These are phyloP conservation scores for Lactarius psammicola DNA, from an alignment of 768 basidiomycete genomes.

Conservation along the genomic window DNA sequence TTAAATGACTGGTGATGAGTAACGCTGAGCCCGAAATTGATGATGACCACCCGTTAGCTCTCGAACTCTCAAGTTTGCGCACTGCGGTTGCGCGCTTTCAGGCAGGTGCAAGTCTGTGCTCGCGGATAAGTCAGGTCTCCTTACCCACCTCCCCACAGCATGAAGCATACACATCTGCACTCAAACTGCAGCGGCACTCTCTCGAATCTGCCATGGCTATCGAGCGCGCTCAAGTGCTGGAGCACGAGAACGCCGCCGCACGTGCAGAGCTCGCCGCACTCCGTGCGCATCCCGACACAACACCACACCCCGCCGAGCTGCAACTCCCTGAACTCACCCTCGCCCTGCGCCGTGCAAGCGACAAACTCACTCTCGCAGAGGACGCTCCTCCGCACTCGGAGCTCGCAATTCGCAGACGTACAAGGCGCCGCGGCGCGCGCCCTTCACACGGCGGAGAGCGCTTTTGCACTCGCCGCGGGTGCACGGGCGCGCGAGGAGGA, in stretches of 20 bases:
- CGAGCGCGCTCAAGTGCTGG: conserved; percentile 48
- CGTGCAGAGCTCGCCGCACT: conserved; percentile 55
- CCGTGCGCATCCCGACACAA: conserved; percentile 50
- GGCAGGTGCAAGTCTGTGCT: conserved; percentile 29
- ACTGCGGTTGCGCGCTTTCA: conserved; percentile 39
- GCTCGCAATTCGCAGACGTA: conserved; percentile 45
- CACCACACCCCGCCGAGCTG: conserved; percentile 39
- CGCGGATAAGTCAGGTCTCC: conserved; percentile 1
- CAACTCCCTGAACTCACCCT: conserved; percentile 59
- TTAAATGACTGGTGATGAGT: conserved; percentile 21
- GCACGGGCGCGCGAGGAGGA: conserved; percentile 57
- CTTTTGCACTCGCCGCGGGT: conserved; percentile 54
- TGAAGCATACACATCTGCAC: conserved; percentile 62
- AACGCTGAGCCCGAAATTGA: conserved; percentile 27
- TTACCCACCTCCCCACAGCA: conserved; percentile 44
- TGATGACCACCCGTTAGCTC: conserved; percentile 41
- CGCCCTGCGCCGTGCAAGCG: conserved; percentile 62
- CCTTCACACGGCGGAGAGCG: conserved; percentile 45
- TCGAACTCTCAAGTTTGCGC: conserved; percentile 40
- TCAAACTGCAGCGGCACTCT: conserved; percentile 64
- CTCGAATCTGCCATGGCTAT: conserved; percentile 51
- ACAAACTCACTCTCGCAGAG: conserved; percentile 66
- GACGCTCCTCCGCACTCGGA: conserved; percentile 48
- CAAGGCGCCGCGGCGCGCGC: conserved; percentile 46
- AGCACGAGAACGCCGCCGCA: conserved; percentile 58